Percentiles rank a stretch among this genome's conserved stretches.
Evolutionary conservation across 139 green algal species (phyloP).

Genomic region (Tetraselmis chui): DNA sequence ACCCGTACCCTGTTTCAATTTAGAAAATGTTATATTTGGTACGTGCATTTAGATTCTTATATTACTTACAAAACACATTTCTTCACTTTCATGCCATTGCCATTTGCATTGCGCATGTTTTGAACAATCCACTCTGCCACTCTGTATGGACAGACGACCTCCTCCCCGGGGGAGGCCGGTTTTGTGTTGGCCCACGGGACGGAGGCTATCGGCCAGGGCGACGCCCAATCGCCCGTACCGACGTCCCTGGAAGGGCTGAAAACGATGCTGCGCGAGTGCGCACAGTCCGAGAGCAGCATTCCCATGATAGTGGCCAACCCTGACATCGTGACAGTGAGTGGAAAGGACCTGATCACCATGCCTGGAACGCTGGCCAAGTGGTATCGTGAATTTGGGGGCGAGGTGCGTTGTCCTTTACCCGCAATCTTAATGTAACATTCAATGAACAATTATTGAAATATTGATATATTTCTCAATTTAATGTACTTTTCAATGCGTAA

Average conservation of each 20-base stretch:
- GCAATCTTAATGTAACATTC: too few relatives aligned
- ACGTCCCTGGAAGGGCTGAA: slow-evolving; percentile 34
- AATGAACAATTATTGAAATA: too few relatives aligned
- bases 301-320: slow-evolving; percentile 85
- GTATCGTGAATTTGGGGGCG: slow-evolving; percentile 46
- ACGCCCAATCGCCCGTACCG: background rate
- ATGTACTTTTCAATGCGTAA: too few relatives aligned
- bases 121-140: too few relatives aligned
- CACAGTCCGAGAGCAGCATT: background rate
- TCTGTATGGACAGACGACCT: slow-evolving; percentile 39
- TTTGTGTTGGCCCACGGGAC: slow-evolving; percentile 90
- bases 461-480: too few relatives aligned
- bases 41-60: background rate
- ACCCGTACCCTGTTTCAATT: too few relatives aligned
- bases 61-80: background rate
- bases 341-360: slow-evolving; percentile 52
- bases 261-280: slow-evolving; percentile 35
- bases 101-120: too few relatives aligned
- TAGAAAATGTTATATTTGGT: too few relatives aligned
- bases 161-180: slow-evolving; percentile 49
- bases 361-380: slow-evolving; percentile 59
- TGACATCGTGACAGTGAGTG: slow-evolving; percentile 60
- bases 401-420: too few relatives aligned
- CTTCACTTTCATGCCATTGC: too few relatives aligned
- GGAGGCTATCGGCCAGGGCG: slow-evolving; percentile 45